Conservation (phyloP, 2,329 filamentous ascomycete genomes). For the Didymella pinodella region DNA sequence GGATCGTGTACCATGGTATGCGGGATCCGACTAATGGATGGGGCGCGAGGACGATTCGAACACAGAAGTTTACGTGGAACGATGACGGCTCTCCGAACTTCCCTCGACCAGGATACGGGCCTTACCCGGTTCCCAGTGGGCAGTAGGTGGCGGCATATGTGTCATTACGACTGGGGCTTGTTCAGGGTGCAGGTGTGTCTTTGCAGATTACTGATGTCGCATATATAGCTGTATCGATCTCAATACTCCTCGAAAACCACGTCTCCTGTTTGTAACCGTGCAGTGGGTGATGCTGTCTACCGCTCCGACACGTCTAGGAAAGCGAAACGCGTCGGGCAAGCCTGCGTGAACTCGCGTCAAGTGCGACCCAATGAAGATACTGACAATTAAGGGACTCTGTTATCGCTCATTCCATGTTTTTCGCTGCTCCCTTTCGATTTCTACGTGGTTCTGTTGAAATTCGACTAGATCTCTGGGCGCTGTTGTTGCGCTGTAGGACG, state of each 20-base stretch:
- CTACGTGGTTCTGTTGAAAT: neutral
- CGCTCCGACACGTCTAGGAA: neutral
- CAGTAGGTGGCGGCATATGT: conserved; percentile 23
- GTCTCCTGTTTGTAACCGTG: neutral
- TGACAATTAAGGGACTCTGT: neutral
- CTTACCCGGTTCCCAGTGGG: conserved; percentile 50
- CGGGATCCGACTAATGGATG: conserved; percentile 57
- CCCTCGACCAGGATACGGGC: conserved; percentile 59
- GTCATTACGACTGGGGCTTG: neutral
- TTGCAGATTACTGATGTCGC: too few species aligned
- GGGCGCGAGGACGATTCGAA: conserved; percentile 57
- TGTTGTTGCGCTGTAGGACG: neutral
- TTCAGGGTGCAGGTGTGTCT: neutral
- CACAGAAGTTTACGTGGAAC: conserved; percentile 60
- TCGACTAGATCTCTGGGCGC: neutral
- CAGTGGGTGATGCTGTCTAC: neutral
- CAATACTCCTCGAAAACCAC: neutral
- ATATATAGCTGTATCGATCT: neutral
- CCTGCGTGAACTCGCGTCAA: neutral
- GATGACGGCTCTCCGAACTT: conserved; percentile 58
- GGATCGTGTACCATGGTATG: conserved; percentile 65
- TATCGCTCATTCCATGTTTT: neutral
- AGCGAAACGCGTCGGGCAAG: neutral
- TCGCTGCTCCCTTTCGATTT: neutral
- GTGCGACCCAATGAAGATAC: neutral